Base-by-base conservation (phyloP, 2,329 filamentous ascomycete genomes). In the Botrytis porri region DNA sequence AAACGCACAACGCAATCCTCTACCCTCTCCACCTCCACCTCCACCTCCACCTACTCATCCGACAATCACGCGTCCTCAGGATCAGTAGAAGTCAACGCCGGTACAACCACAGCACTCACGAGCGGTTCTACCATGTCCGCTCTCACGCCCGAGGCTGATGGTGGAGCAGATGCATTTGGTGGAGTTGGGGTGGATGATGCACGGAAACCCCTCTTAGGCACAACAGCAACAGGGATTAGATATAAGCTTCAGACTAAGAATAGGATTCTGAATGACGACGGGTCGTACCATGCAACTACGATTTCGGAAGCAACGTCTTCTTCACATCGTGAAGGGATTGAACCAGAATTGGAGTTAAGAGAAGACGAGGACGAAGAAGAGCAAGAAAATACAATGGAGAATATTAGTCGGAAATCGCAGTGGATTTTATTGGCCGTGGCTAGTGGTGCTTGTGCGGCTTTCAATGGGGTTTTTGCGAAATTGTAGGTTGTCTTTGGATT, bases 391-490 rank as follows among this genome's bases (percentile, higher is more conserved):
- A 62, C 70, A 0, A 80, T 81, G 76, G 75, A 80, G 75, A 78
- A 79, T 76, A 41, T 82, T 75, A 82, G 82, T 78, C 77, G 79
- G 69, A 83, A 83, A 71, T 73, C 75, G 76, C 85, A 87, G 76
- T 92, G 90, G 90, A 86, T 95, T 75, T 83, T 90, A 69, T 87
- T 92, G 75, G 92, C 93, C 60, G 81, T 95, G 60, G 88, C 90
- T 66, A 93, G 91, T 79, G 93, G 93, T 75, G 89, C 88, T 70
- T 95, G 92, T 79, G 93, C 93, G 45, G 92, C 93, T 35, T 90
- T 93, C 77, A 96, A 96, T 78, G 93, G 93, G 74, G 80, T 80
- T 4, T 81, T 95, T 84, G 93, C 93, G 0, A 96, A 95, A 83
- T 84, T 96, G 91, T 93, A 83, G 79, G 88, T 85, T 43, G 39